Evolutionary conservation across 352 stramenopile species (phyloP).

Genomic region (Phytophthora melonis): DNA sequence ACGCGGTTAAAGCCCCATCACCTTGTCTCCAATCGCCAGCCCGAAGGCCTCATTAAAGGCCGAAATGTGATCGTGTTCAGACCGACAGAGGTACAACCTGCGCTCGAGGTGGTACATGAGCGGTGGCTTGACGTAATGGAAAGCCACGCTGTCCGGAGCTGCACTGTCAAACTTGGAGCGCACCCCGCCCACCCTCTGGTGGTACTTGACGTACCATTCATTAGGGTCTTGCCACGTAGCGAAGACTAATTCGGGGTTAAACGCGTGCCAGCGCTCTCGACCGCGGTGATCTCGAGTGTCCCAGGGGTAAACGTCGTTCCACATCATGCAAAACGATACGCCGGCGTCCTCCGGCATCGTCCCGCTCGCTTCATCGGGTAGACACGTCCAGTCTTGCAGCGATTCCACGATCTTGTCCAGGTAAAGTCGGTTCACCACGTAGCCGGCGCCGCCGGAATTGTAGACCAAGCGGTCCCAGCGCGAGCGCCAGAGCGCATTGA

Average conservation of each 20-base stretch:
- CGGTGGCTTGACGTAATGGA: constrained; percentile 70
- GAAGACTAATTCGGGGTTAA: constrained; percentile 56
- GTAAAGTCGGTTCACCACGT: constrained; percentile 78
- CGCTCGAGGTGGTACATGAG: constrained; percentile 84
- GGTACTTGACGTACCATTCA: constrained; percentile 73
- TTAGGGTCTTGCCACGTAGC: constrained; percentile 45
- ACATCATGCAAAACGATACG: constrained; percentile 87
- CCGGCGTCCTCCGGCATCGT: constrained; percentile 76
- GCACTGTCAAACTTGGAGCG: constrained; percentile 50
- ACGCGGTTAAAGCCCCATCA: constrained; percentile 10
- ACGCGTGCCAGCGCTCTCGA: constrained; percentile 78
- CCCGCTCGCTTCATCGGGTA: constrained; percentile 65
- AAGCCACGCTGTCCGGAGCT: constrained; percentile 69
- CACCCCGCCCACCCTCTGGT: constrained; percentile 66
- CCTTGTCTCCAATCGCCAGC: constrained; percentile 52
- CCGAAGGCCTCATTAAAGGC: constrained; percentile 61
- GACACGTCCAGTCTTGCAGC: constrained; percentile 54
- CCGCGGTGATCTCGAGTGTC: constrained; percentile 74
- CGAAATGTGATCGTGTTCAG: constrained; percentile 44
- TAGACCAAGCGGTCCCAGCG: constrained; percentile 72
- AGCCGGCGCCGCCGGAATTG: constrained; percentile 78
- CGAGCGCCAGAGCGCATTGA: constrained; percentile 50
- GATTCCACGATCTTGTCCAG: constrained; percentile 67
- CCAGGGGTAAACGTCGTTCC: constrained; percentile 69
- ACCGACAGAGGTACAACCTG: constrained; percentile 70